Evolutionary conservation across 441 rosid species (phyloP).

Genomic region (Eruca vesicaria): DNA sequence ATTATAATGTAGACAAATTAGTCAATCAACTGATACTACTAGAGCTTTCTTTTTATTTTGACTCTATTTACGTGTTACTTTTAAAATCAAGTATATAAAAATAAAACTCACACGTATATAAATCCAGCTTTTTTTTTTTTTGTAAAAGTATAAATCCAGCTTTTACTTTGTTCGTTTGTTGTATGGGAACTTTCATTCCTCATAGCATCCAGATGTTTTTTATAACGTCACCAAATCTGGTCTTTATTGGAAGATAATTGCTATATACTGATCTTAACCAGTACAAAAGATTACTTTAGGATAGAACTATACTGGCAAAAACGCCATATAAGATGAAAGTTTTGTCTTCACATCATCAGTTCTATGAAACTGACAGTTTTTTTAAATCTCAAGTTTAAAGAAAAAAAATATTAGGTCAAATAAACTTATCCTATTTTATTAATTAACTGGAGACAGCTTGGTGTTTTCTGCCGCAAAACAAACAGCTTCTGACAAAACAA

Average conservation of each 20-base stretch:
- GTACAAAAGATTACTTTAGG: background rate
- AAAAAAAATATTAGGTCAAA: background rate
- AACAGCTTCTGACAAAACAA: background rate
- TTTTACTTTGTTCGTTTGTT: conserved; percentile 19
- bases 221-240: conserved; percentile 4
- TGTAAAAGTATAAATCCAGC: background rate
- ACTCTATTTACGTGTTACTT: background rate
- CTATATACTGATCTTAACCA: conserved; percentile 5
- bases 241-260: background rate
- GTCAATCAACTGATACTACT: conserved; percentile 15
- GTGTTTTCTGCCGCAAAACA: background rate
- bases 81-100: background rate
- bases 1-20: conserved; percentile 23
- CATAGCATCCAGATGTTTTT: conserved; percentile 3
- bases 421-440: background rate
- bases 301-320: background rate
- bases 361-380: background rate
- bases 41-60: conserved; percentile 11
- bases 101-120: background rate
- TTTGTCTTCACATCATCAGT: background rate
- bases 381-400: background rate
- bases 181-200: conserved; percentile 27
- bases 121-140: background rate
- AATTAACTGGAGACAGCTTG: background rate
- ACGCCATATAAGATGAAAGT: background rate